phyloP scores from a whole-genome alignment of 805 yeast genomes.

The Schizosaccharomyces cryophilus region DNA sequence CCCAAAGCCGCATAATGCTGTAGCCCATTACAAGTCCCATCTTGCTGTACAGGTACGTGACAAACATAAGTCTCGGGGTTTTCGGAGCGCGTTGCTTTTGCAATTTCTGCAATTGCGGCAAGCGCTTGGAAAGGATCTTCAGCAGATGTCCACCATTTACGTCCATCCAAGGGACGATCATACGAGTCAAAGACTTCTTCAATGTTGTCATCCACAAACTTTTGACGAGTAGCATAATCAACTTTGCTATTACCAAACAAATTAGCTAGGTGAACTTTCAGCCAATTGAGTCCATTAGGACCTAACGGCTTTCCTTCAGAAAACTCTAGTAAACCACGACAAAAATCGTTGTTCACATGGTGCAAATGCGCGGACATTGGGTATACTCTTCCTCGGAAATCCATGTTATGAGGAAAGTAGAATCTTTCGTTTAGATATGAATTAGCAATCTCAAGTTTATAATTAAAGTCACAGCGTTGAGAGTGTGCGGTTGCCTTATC shows the following conservation, averaged over 20 bases:
- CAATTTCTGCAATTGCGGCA: constrained; percentile 29
- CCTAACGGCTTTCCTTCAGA: constrained; percentile 38
- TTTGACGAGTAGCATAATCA: constrained; percentile 26
- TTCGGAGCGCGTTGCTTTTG: constrained; percentile 22
- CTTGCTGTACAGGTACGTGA: constrained; percentile 36
- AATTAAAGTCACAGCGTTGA: constrained; percentile 78
- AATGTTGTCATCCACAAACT: constrained; percentile 25
- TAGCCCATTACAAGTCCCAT: constrained; percentile 43
- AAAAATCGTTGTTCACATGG: constrained; percentile 36
- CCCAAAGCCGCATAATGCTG: constrained; percentile 55
- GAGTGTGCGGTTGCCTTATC: constrained; percentile 51
- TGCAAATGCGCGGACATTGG: constrained; percentile 40
- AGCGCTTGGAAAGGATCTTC: constrained; percentile 43
- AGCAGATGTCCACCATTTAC: constrained; percentile 31
- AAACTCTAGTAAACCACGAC: constrained; percentile 31
- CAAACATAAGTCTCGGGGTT: constrained; percentile 28
- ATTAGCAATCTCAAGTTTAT: constrained; percentile 82
- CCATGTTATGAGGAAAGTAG: constrained; percentile 39
- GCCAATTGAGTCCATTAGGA: constrained; percentile 28
- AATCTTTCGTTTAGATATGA: constrained; percentile 49
- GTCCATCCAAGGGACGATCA: constrained; percentile 21
- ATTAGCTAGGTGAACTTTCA: constrained; percentile 38
- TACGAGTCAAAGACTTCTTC: constrained; percentile 23
- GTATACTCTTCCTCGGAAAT: constrained; percentile 41
- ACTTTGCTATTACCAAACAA: constrained; percentile 32